Evolutionary conservation across 2,329 filamentous ascomycete species (phyloP).

Genomic region (Fusarium decemcellulare): DNA sequence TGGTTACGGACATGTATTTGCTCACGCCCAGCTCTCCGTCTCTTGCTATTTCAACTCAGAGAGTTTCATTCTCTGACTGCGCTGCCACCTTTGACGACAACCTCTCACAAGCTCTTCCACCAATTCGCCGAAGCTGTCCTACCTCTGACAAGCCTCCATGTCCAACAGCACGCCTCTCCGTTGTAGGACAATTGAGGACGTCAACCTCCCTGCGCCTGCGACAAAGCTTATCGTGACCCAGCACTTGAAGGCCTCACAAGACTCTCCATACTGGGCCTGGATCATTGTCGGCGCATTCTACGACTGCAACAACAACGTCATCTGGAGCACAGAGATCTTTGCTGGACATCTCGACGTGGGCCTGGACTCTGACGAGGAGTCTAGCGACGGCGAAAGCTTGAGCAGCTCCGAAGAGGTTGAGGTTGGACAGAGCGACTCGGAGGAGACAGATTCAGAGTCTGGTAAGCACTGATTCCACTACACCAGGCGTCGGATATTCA

Average conservation of each 20-base stretch:
- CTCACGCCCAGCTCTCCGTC: slow-evolving; percentile 14
- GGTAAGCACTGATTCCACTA: slow-evolving; percentile 35
- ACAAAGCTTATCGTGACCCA: slow-evolving; percentile 62
- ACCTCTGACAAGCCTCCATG: slow-evolving; percentile 36
- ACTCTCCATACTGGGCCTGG: slow-evolving; percentile 59
- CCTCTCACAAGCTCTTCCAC: slow-evolving; percentile 1
- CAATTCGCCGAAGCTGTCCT: slow-evolving; percentile 5
- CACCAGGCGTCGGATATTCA: slow-evolving; percentile 14
- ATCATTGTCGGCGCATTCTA: slow-evolving; percentile 64
- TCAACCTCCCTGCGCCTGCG: slow-evolving; percentile 60
- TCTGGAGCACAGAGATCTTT: slow-evolving; percentile 65
- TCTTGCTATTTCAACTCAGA: slow-evolving; percentile 16
- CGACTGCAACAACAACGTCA: slow-evolving; percentile 54
- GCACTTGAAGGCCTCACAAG: slow-evolving; percentile 52
- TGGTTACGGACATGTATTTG: slow-evolving; percentile 4
- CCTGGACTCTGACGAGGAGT: slow-evolving; percentile 45
- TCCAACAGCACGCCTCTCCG: slow-evolving; percentile 29
- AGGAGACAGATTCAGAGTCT: slow-evolving; percentile 33
- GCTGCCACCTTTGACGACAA: slow-evolving; percentile 5
- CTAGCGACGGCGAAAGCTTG: slow-evolving; percentile 15
- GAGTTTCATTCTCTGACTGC: not conserved
- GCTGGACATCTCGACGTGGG: slow-evolving; percentile 49
- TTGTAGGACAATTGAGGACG: slow-evolving; percentile 47
- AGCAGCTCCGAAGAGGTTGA: slow-evolving; percentile 25
- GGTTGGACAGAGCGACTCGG: slow-evolving; percentile 17